Percentiles rank a stretch among this genome's conserved stretches.
These are phyloP conservation scores for Vitis rupestris DNA, from an alignment of 164 flowering plant genomes.

Conservation along the genomic window DNA sequence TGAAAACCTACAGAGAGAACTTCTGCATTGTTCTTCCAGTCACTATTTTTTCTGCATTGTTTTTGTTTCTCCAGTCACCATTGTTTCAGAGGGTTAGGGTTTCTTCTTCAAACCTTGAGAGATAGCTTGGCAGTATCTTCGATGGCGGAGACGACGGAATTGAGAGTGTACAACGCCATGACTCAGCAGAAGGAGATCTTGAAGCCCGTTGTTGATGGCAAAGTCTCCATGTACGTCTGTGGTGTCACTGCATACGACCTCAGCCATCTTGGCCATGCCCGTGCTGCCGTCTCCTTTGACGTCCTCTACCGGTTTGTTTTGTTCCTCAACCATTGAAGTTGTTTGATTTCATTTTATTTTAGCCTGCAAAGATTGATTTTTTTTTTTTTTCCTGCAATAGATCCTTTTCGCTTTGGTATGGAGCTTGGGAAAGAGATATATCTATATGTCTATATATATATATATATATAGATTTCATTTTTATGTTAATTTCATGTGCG, in stretches of 20 bases:
- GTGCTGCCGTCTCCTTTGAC: slow-evolving; percentile 81
- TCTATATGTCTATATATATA: too few relatives aligned
- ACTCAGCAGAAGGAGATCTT: slow-evolving; percentile 67
- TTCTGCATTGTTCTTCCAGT: too few relatives aligned
- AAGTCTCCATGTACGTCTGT: slow-evolving; percentile 80
- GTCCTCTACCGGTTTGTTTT: slow-evolving; percentile 63
- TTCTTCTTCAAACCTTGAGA: too few relatives aligned
- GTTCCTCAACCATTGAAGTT: not conserved
- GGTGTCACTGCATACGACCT: slow-evolving; percentile 77
- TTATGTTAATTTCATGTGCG: too few relatives aligned
- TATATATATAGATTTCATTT: too few relatives aligned
- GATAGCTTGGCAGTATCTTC: too few relatives aligned
- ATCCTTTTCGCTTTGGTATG: too few relatives aligned
- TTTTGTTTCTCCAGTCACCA: too few relatives aligned
- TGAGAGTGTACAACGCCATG: slow-evolving; percentile 60
- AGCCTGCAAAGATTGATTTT: not conserved
- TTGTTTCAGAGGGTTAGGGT: too few relatives aligned
- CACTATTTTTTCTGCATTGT: too few relatives aligned
- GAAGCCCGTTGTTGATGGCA: slow-evolving; percentile 48
- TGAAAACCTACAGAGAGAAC: too few relatives aligned
- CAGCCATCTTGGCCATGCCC: slow-evolving; percentile 90
- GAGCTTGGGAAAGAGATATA: too few relatives aligned
- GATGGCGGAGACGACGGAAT: slow-evolving; percentile 30
- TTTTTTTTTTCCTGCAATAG: not conserved
- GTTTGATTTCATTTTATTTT: not conserved